Evolutionary conservation across 2,329 filamentous ascomycete species (phyloP).

Genomic region (Fusarium lateritium): DNA sequence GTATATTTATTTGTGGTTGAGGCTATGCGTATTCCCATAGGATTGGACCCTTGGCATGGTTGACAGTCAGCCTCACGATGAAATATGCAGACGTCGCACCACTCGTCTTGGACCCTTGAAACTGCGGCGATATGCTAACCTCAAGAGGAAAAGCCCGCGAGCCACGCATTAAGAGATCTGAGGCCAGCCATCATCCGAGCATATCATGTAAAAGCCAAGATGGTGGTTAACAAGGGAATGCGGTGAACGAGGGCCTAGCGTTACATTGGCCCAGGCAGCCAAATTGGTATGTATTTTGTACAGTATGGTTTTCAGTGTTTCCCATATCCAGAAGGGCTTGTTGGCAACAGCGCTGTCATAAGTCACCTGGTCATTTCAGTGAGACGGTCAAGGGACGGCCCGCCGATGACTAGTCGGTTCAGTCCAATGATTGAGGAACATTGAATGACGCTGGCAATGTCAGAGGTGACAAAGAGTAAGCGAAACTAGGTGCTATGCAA

Average conservation of each 20-base stretch:
- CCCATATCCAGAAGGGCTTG: neutral
- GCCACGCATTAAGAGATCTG: conserved; percentile 46
- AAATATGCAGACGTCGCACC: conserved; percentile 48
- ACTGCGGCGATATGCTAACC: conserved; percentile 40
- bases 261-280: conserved; percentile 31
- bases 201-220: conserved; percentile 13
- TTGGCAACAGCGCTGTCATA: conserved; percentile 15
- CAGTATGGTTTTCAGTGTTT: neutral
- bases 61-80: conserved; percentile 45
- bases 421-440: conserved; percentile 25
- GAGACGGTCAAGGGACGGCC: conserved; percentile 49
- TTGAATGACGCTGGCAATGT: conserved; percentile 15
- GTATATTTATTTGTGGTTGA: conserved; percentile 1
- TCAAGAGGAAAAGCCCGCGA: conserved; percentile 43
- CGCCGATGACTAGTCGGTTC: conserved; percentile 40
- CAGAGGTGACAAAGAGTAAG: conserved; percentile 15
- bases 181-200: conserved; percentile 45
- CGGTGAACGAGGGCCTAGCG: conserved; percentile 24
- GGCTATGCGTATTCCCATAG: conserved; percentile 16
- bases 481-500: conserved; percentile 11
- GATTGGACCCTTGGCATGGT: conserved; percentile 29
- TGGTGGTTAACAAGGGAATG: conserved; percentile 26
- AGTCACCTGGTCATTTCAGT: conserved; percentile 39
- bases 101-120: conserved; percentile 40
- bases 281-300: conserved; percentile 5